phyloP scores from a whole-genome alignment of 2,329 filamentous ascomycete genomes.

The Hypoxylon sp. region DNA sequence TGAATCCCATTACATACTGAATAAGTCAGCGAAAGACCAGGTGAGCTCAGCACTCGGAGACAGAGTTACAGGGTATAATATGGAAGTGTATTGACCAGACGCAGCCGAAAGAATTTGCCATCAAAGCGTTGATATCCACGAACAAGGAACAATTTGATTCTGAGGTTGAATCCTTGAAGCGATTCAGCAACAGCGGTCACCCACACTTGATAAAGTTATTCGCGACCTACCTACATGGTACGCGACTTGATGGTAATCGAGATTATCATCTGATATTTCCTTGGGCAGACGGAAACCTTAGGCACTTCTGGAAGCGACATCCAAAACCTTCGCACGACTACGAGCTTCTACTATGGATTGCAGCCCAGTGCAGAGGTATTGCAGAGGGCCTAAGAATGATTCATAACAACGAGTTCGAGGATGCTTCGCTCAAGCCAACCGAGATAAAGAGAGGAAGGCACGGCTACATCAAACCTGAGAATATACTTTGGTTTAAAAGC shows the following conservation, averaged over 20 bases:
- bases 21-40: neutral
- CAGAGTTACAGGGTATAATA: neutral
- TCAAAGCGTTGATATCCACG: constrained; percentile 10
- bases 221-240: constrained; percentile 8
- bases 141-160: constrained; percentile 16
- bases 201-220: constrained; percentile 26
- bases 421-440: neutral
- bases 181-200: constrained; percentile 19
- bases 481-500: constrained; percentile 25
- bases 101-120: constrained; percentile 14
- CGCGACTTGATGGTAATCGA: neutral
- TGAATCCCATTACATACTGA: constrained; percentile 1
- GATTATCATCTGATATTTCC: constrained; percentile 28
- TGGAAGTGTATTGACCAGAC: neutral
- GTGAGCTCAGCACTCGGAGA: neutral
- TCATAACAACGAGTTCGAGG: constrained; percentile 10
- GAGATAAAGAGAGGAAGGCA: constrained; percentile 19
- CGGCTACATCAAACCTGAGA: constrained; percentile 29
- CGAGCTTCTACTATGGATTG: constrained; percentile 15
- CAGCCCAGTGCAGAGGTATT: constrained; percentile 18
- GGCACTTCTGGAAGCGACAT: constrained; percentile 11
- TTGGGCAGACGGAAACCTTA: constrained; percentile 25
- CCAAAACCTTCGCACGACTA: neutral
- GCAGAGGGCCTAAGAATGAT: constrained; percentile 23
- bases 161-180: constrained; percentile 24